Evolutionary conservation across 1,139 yeast genomes (phyloP), one percentile per base, ranked within the genome.

Genomic region (Zygoascus meyerae): DNA sequence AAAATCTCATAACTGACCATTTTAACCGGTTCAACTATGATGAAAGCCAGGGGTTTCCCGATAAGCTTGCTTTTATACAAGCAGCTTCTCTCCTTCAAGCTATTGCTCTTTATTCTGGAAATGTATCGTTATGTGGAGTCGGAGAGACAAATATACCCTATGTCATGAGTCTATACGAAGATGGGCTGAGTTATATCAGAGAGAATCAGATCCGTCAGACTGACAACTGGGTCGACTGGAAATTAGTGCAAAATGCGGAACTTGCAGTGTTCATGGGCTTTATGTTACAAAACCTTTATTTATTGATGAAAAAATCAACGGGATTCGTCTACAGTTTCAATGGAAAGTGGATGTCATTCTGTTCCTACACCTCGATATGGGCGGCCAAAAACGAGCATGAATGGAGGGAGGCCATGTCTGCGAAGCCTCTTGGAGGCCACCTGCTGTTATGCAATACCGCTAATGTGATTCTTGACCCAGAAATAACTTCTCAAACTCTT

Each of bases 1-100:
- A 35, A 12, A 8, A 18, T 11, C 30, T 35, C 12, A 35, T 35
- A 18, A 3, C 14, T 18, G 30, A 35, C 4, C 39, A 35, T 15
- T 11, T 18, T 5, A 29, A 9, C 5, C 29, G 39, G 10, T 35
- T 35, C 30, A 17, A 17, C n/a, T 35, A 35, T 35, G 28, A 30
- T 7, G 26, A n/a, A n/a, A 12, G 35, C 11, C 30, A 30, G 10
- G 34, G 15, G 18, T 21, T 21, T 21, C 6, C 7, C 7, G 28
- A 30, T 3, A 30, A 40, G 35, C 6, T 40, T 11, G 42, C 42
- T 5, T 12, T 17, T 10, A 16, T 31, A 2, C 42, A 40, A 16
- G 42, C 42, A 3, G 35, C 42, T 16, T 17, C 42, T 6, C 17
- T 40, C 14, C 31, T 40, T 17, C 42, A 40, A 21, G 15, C 21